These are phyloP conservation scores for Zoysia japonica DNA, from an alignment of 176 grass and related monocot species.

Conservation along the genomic window DNA sequence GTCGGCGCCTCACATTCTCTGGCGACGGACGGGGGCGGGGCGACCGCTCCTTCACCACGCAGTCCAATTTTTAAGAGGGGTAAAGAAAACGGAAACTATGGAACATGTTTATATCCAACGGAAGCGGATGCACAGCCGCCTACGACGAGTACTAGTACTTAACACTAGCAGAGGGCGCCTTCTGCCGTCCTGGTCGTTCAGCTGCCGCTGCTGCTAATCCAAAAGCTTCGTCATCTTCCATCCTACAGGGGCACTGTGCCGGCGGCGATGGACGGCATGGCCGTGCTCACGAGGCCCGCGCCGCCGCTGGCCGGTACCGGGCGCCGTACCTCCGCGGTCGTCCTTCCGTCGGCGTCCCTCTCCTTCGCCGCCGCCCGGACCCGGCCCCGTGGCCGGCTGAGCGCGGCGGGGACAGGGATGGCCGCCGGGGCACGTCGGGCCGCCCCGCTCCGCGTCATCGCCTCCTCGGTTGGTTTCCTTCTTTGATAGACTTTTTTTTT, in stretches of 20 bases:
- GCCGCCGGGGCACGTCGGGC: constrained; percentile 34
- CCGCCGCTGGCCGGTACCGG: constrained; percentile 17
- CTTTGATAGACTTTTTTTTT: no score
- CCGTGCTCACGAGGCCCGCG: constrained; percentile 35
- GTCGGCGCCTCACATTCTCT: no score
- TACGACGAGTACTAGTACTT: background rate
- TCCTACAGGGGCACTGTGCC: background rate
- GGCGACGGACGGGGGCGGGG: no score
- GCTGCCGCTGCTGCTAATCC: background rate
- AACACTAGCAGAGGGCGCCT: background rate
- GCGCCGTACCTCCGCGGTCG: constrained; percentile 12
- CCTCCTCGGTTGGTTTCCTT: background rate
- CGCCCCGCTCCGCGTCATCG: constrained; percentile 16
- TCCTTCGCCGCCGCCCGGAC: constrained; percentile 24
- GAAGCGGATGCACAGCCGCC: background rate
- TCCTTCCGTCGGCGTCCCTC: constrained; percentile 34
- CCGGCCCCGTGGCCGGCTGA: background rate
- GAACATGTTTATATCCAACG: background rate
- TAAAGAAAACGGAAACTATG: background rate
- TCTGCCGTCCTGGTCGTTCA: background rate
- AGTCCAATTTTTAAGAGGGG: no score
- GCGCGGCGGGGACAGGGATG: constrained; percentile 21
- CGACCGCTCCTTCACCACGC: no score
- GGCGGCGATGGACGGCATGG: constrained; percentile 41
- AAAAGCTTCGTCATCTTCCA: background rate